phyloP scores from a whole-genome alignment of 2,329 filamentous ascomycete genomes.

The Fusarium pseudonygamai region DNA sequence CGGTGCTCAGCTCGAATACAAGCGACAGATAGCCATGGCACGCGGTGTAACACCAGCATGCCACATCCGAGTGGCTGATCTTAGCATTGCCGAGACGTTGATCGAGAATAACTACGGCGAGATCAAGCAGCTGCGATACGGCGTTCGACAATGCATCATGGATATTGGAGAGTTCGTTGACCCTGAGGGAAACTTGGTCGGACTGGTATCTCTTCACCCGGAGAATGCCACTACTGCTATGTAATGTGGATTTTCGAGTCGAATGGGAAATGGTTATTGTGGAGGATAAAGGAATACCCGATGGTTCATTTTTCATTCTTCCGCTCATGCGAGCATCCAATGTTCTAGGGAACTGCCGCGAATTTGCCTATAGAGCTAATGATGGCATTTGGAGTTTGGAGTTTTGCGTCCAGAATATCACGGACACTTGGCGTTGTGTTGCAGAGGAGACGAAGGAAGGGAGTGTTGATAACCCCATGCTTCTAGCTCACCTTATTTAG shows the following conservation, averaged over 20 bases:
- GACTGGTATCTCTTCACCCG: slow-evolving; percentile 37
- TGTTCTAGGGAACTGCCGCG: background rate
- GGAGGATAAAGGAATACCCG: slow-evolving; percentile 41
- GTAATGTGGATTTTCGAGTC: slow-evolving; percentile 2
- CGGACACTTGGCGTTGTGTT: slow-evolving; percentile 7
- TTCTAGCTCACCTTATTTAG: background rate
- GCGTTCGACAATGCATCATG: slow-evolving; percentile 39
- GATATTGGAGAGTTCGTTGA: slow-evolving; percentile 42
- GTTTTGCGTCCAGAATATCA: slow-evolving; percentile 18
- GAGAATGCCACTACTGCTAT: slow-evolving; percentile 29
- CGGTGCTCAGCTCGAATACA: slow-evolving; percentile 25
- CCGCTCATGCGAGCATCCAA: slow-evolving; percentile 17
- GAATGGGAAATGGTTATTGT: background rate
- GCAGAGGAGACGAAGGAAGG: background rate
- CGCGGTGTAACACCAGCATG: slow-evolving; percentile 26
- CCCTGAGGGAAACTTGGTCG: slow-evolving; percentile 41
- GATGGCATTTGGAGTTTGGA: slow-evolving; percentile 9
- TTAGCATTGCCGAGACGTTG: slow-evolving; percentile 34
- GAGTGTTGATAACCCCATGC: background rate
- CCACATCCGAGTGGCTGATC: slow-evolving; percentile 40
- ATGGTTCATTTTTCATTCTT: slow-evolving; percentile 12
- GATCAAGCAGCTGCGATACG: slow-evolving; percentile 38
- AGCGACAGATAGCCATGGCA: slow-evolving; percentile 24
- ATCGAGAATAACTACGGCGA: slow-evolving; percentile 33
- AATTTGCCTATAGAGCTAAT: background rate